A percentile compares a stretch with the other conserved stretches of the same genome.
Evolutionary conservation across 805 yeast genomes (phyloP).

Genomic region (Hanseniaspora guilliermondii): DNA sequence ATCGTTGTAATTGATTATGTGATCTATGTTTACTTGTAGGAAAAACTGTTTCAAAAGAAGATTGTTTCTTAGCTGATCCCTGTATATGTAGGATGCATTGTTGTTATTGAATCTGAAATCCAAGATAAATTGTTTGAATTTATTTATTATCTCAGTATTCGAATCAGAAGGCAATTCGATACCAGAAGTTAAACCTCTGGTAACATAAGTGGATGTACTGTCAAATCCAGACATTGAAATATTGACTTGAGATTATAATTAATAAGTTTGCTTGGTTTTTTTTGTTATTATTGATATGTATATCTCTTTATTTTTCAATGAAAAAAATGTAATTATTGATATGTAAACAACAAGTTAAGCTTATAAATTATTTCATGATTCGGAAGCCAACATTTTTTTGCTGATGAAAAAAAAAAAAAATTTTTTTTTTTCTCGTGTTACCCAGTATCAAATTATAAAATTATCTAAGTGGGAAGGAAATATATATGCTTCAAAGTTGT

Average conservation of each 20-base stretch:
- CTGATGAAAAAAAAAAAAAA: neutral
- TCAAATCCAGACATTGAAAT: slow-evolving; percentile 51
- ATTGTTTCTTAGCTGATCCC: slow-evolving; percentile 85
- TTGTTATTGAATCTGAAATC: slow-evolving; percentile 53
- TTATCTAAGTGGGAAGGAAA: too few species aligned
- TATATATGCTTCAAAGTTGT: too few species aligned
- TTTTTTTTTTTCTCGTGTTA: neutral
- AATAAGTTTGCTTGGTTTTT: neutral
- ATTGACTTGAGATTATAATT: neutral
- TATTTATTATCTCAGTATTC: slow-evolving; percentile 56
- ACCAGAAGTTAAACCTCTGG: slow-evolving; percentile 81
- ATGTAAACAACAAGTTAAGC: neutral
- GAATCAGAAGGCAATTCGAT: slow-evolving; percentile 49
- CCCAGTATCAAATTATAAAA: neutral
- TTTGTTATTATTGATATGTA: neutral
- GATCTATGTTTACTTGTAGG: slow-evolving; percentile 66
- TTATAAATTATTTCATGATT: neutral
- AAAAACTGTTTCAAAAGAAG: slow-evolving; percentile 62
- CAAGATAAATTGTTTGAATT: slow-evolving; percentile 68
- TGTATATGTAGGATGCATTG: slow-evolving; percentile 67
- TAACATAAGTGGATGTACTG: slow-evolving; percentile 57
- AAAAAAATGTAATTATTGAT: neutral
- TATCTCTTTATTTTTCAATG: neutral
- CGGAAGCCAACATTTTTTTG: too few species aligned
- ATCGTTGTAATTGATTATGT: slow-evolving; percentile 76